Evolutionary conservation across 805 yeast genomes (phyloP).

Genomic region (Peterozyma xylosa): DNA sequence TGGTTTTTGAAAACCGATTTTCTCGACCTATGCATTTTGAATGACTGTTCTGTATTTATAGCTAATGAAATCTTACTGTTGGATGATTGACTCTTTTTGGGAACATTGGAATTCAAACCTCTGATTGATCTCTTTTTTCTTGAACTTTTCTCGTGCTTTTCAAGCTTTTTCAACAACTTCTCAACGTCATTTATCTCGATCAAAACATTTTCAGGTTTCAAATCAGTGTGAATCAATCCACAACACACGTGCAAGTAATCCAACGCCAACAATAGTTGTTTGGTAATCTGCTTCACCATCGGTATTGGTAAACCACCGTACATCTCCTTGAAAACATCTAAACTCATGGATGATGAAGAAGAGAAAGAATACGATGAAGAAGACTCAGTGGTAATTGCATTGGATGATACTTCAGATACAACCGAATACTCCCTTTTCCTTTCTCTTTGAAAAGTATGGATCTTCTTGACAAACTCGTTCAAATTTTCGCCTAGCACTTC

Average conservation of each 20-base stretch:
- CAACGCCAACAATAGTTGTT: conserved; percentile 45
- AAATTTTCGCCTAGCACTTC: conserved; percentile 59
- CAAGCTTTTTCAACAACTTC: conserved; percentile 36
- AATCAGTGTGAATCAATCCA: conserved; percentile 66
- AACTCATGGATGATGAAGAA: conserved; percentile 9
- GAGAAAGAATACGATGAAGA: conserved; percentile 16
- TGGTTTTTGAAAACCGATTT: conserved; percentile 3
- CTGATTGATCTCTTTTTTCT: not conserved
- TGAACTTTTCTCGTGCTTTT: conserved; percentile 18
- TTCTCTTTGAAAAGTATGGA: conserved; percentile 28
- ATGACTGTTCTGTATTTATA: too few species aligned
- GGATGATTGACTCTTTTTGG: too few species aligned
- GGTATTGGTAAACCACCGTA: conserved; percentile 49
- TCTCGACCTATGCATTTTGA: conserved; percentile 13
- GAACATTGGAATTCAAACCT: too few species aligned
- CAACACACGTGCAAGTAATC: conserved; percentile 54
- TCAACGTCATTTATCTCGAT: conserved; percentile 50
- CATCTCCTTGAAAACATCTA: conserved; percentile 28
- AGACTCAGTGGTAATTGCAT: conserved; percentile 4
- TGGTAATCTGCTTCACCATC: conserved; percentile 47
- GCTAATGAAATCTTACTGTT: too few species aligned
- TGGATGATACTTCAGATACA: not conserved
- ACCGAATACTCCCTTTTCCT: conserved; percentile 15
- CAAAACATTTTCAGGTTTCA: conserved; percentile 67
- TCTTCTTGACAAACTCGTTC: conserved; percentile 40